Conservation (phyloP, 352 stramenopile species). For the Globisporangium canariense region DNA sequence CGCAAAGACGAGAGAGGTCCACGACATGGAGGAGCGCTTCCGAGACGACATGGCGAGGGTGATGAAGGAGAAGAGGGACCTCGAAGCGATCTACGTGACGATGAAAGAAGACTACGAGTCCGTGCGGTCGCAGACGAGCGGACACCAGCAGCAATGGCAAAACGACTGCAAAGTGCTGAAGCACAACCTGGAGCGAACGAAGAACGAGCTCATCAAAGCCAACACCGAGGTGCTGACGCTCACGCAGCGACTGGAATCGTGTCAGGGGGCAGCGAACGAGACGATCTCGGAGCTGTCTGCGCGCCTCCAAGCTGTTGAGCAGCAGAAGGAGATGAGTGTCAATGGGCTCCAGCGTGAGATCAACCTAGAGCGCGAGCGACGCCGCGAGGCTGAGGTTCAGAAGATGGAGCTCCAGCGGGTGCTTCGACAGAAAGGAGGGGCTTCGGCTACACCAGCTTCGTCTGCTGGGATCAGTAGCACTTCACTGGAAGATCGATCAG, state of each 20-base stretch:
- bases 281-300: conserved; percentile 54
- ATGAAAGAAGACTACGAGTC: conserved; percentile 56
- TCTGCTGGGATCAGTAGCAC: not conserved
- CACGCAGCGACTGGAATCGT: conserved; percentile 46
- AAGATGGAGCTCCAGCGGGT: conserved; percentile 55
- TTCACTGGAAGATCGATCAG: conserved; percentile 6
- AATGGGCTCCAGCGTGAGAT: conserved; percentile 47
- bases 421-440: conserved; percentile 29
- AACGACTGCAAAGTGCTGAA: conserved; percentile 46
- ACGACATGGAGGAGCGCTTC: conserved; percentile 48
- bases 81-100: conserved; percentile 42
- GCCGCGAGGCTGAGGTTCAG: conserved; percentile 53
- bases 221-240: conserved; percentile 42
- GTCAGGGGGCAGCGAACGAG: conserved; percentile 54
- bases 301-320: conserved; percentile 44
- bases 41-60: conserved; percentile 44
- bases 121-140: conserved; percentile 32
- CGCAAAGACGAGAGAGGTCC: conserved; percentile 35
- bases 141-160: conserved; percentile 40
- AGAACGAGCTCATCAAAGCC: conserved; percentile 44
- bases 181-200: conserved; percentile 47
- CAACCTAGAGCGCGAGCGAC: conserved; percentile 51
- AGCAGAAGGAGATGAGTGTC: conserved; percentile 45
- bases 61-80: conserved; percentile 54
- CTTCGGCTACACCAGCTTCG: too few species aligned